Evolutionary conservation across 306 rosid species (phyloP).

Genomic region (Citrullus amarus): DNA sequence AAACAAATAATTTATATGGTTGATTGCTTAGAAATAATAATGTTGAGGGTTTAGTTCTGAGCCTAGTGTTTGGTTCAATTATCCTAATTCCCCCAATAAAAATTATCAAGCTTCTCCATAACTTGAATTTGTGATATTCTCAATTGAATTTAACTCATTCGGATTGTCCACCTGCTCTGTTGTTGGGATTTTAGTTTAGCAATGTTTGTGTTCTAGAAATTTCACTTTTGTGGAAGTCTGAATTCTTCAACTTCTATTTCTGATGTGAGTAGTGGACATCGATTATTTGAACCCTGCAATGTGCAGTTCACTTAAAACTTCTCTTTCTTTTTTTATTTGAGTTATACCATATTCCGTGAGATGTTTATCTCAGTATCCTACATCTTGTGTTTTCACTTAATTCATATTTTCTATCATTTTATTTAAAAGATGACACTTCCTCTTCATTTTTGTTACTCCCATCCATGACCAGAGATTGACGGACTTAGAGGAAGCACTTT

Average conservation of each 20-base stretch:
- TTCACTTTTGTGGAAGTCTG: not conserved
- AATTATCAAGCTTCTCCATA: not conserved
- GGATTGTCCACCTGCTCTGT: not conserved
- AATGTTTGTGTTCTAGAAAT: not conserved
- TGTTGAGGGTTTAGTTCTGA: not conserved
- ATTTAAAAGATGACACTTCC: not conserved
- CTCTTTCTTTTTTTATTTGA: not conserved
- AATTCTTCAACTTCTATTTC: not conserved
- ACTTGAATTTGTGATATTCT: not conserved
- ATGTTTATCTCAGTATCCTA: not conserved
- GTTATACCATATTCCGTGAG: not conserved
- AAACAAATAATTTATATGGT: not conserved
- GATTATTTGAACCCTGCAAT: not conserved
- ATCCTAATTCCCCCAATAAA: not conserved
- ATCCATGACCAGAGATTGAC: conserved; percentile 42
- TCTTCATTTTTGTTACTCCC: conserved; percentile 7
- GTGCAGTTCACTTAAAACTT: not conserved
- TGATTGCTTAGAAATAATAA: not conserved
- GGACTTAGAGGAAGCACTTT: conserved; percentile 60
- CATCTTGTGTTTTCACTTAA: not conserved
- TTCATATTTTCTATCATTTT: not conserved
- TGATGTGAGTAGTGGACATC: not conserved
- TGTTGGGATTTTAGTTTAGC: not conserved
- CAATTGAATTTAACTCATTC: not conserved
- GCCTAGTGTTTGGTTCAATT: not conserved